These are phyloP conservation scores for Mycena chlorophos DNA, from an alignment of 768 basidiomycete species.

Conservation along the genomic window DNA sequence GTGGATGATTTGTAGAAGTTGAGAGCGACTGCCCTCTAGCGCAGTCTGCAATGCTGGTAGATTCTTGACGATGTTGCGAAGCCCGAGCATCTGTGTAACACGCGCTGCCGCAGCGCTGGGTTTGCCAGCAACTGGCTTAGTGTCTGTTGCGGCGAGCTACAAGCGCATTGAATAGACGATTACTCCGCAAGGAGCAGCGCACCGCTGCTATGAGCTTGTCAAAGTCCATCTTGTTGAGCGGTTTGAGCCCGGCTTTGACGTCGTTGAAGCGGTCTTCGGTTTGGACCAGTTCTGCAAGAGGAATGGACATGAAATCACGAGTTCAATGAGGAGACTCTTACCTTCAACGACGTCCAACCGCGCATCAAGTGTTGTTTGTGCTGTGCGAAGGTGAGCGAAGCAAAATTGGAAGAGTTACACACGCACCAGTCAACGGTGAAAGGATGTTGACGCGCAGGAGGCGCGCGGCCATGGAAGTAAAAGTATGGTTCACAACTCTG, in stretches of 20 bases:
- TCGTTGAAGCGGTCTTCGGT: conserved; percentile 73
- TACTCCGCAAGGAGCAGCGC: conserved; percentile 17
- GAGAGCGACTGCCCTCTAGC: conserved; percentile 55
- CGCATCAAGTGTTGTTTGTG: conserved; percentile 67
- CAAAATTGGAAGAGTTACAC: neutral
- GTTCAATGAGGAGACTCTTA: no score
- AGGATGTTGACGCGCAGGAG: conserved; percentile 79
- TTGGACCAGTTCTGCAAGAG: conserved; percentile 64
- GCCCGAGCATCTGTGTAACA: conserved; percentile 75
- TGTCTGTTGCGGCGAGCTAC: conserved; percentile 71
- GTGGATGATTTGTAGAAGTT: conserved; percentile 60
- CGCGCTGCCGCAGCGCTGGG: conserved; percentile 55
- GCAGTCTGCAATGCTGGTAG: conserved; percentile 65
- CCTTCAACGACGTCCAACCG: conserved; percentile 89
- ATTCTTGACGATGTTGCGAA: conserved; percentile 70
- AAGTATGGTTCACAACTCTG: conserved; percentile 78
- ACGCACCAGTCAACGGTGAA: conserved; percentile 72
- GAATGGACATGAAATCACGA: no score
- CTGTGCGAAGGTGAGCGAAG: conserved; percentile 34
- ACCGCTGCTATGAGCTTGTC: conserved; percentile 83
- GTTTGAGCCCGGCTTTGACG: conserved; percentile 66
- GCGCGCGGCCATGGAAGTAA: conserved; percentile 87
- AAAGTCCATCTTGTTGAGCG: conserved; percentile 78
- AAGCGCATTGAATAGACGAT: neutral
- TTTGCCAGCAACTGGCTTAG: conserved; percentile 52